Evolutionary conservation across 352 stramenopile genomes (phyloP).

Genomic region (Pythium angustatum): DNA sequence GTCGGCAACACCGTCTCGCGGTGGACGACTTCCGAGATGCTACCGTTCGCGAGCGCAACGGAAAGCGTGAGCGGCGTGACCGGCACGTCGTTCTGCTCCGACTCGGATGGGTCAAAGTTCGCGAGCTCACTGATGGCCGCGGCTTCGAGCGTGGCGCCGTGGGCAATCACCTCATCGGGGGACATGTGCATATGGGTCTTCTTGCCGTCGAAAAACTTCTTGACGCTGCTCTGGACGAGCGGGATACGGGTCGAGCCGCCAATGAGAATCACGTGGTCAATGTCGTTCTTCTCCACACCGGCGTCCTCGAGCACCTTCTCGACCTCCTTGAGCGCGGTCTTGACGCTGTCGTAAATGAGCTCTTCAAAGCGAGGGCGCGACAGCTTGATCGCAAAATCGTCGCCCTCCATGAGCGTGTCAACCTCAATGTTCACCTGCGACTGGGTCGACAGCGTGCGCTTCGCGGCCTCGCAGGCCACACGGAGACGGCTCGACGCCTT

Average conservation of each 20-base stretch:
- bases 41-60: slow-evolving; percentile 90
- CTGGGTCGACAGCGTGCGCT: slow-evolving; percentile 95
- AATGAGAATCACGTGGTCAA: slow-evolving; percentile 97
- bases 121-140: slow-evolving; percentile 68
- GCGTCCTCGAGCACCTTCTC: slow-evolving; percentile 73
- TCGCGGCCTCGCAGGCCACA: slow-evolving; percentile 96
- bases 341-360: slow-evolving; percentile 92
- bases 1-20: slow-evolving; percentile 90
- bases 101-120: slow-evolving; percentile 66
- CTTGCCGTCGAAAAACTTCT: slow-evolving; percentile 88
- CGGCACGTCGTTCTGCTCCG: slow-evolving; percentile 83
- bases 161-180: slow-evolving; percentile 90
- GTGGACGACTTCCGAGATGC: slow-evolving; percentile 91
- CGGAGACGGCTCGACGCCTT: slow-evolving; percentile 94
- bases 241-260: slow-evolving; percentile 98
- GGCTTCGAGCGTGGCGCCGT: slow-evolving; percentile 87
- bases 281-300: slow-evolving; percentile 76
- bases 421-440: slow-evolving; percentile 97
- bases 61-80: slow-evolving; percentile 93
- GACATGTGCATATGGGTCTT: slow-evolving; percentile 83
- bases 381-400: slow-evolving; percentile 97
- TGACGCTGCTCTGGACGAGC: slow-evolving; percentile 85
- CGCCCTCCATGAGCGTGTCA: slow-evolving; percentile 96
- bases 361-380: slow-evolving; percentile 97
- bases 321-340: slow-evolving; percentile 92